Evolutionary conservation across 2,329 filamentous ascomycete species (phyloP).

Genomic region (Botrytis galanthina): DNA sequence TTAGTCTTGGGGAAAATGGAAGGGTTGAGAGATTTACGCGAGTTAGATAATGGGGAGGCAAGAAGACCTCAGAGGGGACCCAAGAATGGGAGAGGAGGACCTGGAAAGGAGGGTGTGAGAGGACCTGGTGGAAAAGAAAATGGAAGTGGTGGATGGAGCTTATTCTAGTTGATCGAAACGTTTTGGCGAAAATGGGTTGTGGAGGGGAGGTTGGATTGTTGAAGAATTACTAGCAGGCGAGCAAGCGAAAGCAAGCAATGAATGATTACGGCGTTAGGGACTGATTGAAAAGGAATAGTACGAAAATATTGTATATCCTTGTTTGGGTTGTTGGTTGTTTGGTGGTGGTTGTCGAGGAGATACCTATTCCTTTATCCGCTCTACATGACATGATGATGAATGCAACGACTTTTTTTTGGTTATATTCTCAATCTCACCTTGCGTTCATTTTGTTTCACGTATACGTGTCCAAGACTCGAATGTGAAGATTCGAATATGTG

Average conservation of each 20-base stretch:
- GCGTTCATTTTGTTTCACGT: too few species aligned
- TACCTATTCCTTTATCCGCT: slow-evolving; percentile 1
- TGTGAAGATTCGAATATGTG: not conserved
- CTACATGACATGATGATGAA: slow-evolving; percentile 15
- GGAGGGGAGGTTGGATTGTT: slow-evolving; percentile 2
- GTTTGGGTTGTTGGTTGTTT: not conserved
- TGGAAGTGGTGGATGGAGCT: slow-evolving; percentile 17
- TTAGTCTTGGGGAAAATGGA: slow-evolving; percentile 96
- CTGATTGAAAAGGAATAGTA: slow-evolving; percentile 13
- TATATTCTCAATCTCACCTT: not conserved
- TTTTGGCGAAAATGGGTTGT: not conserved
- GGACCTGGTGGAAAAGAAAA: slow-evolving; percentile 20
- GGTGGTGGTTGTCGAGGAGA: not conserved
- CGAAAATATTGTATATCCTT: slow-evolving; percentile 8
- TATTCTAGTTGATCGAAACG: slow-evolving; percentile 12
- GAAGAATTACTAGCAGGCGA: not conserved
- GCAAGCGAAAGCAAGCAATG: not conserved
- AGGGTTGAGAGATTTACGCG: slow-evolving; percentile 63
- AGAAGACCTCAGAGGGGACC: slow-evolving; percentile 27
- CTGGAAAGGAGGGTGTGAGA: slow-evolving; percentile 20
- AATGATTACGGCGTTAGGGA: slow-evolving; percentile 5
- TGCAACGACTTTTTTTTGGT: slow-evolving; percentile 11
- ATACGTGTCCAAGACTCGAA: not conserved
- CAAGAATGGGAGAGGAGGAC: slow-evolving; percentile 14
- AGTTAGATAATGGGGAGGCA: slow-evolving; percentile 64